Evolutionary conservation across 257 asterid species (phyloP).

Genomic region (Parsonsia alboflavescens): DNA sequence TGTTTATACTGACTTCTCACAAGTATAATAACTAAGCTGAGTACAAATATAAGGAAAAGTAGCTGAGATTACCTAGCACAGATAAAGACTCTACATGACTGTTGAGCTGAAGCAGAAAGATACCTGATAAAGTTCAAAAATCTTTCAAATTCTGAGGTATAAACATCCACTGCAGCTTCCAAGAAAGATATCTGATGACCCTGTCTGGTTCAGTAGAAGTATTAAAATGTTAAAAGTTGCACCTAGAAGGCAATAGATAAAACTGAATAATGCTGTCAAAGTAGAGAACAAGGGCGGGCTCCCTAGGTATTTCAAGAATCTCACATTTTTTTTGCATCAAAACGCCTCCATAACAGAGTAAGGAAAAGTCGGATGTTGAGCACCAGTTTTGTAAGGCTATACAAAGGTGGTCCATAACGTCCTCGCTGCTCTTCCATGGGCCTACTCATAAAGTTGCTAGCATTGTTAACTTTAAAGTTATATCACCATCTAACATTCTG

Average conservation of each 20-base stretch:
- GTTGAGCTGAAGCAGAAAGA: slow-evolving; percentile 10
- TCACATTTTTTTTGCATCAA: slow-evolving; percentile 57
- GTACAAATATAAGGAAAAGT: neutral
- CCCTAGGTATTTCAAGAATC: slow-evolving; percentile 26
- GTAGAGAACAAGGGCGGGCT: neutral
- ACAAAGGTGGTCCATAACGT: slow-evolving; percentile 93
- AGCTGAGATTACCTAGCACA: neutral
- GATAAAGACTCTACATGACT: slow-evolving; percentile 6
- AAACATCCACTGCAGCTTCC: slow-evolving; percentile 67
- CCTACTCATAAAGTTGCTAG: slow-evolving; percentile 38
- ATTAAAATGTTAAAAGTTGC: slow-evolving; percentile 6
- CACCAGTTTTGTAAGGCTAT: slow-evolving; percentile 82
- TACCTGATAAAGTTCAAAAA: slow-evolving; percentile 81
- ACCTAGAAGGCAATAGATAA: neutral
- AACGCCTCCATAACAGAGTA: slow-evolving; percentile 60
- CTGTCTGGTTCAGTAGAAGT: slow-evolving; percentile 45
- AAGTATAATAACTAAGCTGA: neutral
- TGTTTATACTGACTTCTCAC: neutral
- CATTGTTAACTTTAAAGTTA: neutral
- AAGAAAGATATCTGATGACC: slow-evolving; percentile 50
- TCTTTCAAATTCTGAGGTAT: slow-evolving; percentile 79
- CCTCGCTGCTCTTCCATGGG: slow-evolving; percentile 99
- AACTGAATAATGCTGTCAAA: neutral
- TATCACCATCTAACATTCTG: neutral
- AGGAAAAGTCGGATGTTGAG: slow-evolving; percentile 57